Evolutionary conservation across 257 asterid genomes (phyloP).

Genomic region (Linaria vulgaris): DNA sequence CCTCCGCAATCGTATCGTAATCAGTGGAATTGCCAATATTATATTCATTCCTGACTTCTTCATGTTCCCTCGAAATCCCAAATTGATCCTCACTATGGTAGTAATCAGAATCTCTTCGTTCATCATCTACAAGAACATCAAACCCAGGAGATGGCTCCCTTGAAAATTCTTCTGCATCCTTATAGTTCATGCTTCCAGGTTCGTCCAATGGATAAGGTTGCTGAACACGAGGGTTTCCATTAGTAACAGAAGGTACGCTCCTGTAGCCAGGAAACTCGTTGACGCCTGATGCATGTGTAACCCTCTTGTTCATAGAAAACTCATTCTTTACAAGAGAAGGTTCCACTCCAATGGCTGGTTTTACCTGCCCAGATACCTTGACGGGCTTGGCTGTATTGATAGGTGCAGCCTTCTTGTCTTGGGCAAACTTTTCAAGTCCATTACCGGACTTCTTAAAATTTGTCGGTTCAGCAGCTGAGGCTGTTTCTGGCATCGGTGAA

Average conservation of each 20-base stretch:
- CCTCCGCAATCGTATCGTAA: constrained; percentile 41
- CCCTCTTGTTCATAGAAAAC: constrained; percentile 30
- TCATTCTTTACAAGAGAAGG: constrained; percentile 40
- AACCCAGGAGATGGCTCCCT: constrained; percentile 96
- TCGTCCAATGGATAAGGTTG: constrained; percentile 40
- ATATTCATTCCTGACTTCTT: constrained; percentile 42
- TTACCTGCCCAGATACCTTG: constrained; percentile 30
- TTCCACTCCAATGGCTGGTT: constrained; percentile 33
- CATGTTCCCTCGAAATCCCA: constrained; percentile 57
- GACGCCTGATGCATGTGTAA: constrained; percentile 25
- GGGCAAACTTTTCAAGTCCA: constrained; percentile 41
- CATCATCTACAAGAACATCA: constrained; percentile 89
- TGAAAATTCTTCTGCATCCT: constrained; percentile 63
- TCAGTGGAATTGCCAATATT: constrained; percentile 49
- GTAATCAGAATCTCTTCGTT: constrained; percentile 67
- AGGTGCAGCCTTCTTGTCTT: constrained; percentile 40
- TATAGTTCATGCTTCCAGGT: constrained; percentile 41
- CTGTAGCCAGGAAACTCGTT: constrained; percentile 30
- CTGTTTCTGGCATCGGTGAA: constrained; percentile 30
- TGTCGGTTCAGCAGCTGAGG: constrained; percentile 38
- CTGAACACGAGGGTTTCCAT: constrained; percentile 40
- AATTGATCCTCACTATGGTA: constrained; percentile 68
- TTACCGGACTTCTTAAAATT: constrained; percentile 30
- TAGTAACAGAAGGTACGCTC: constrained; percentile 30
- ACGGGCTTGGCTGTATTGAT: constrained; percentile 36